Evolutionary conservation across 345 rosid genomes (phyloP), one percentile per base, ranked within the genome.

Genomic region (Lumnitzera littorea): DNA sequence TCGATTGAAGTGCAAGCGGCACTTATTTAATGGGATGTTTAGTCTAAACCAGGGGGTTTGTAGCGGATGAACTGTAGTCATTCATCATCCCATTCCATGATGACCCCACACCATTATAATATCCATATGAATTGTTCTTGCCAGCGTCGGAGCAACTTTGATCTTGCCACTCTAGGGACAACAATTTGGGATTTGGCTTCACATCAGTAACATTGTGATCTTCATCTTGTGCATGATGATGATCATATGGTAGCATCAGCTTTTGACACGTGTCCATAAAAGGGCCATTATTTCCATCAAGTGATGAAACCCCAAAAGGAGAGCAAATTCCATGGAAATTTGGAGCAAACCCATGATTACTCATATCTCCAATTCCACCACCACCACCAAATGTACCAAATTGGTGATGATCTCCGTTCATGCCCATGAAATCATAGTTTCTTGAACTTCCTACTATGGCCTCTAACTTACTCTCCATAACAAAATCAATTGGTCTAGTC

Each of bases 151-250:
- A 68, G 69, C 83, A 80, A 46, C 81, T 77, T 63, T 86, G 92
- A 63, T 80, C 85, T 66, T 89, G 96, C 96, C 96, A 89, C 46
- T 89, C 90, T 36, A 88, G 88, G 29, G 96, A 84, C 58, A 84
- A 69, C 41, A 86, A 62, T 81, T 79, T 86, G 13, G 88, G 62
- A 63, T 76, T 82, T 49, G 94, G 94, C 71, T 89, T 89, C 73
- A 84, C 88, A 67, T 88, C 90, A 51, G 78, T 68, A 23, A 73
- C 50, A 15, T 65, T 67, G 66, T 74, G 85, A 48, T 76, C 81
- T 13, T 23, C 24, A 31, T 31, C 15, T 3, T 23, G 57, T 20
- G 31, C 57, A 23, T 61, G 64, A 57, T 81, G 66, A 61, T 75
- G 73, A 46, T 77, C 85, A 63, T 80, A 87, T 12, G 83, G 81